Evolutionary conservation across 208 protist species (phyloP), one percentile per base, ranked within the genome.

Genomic region (Kentomonas sorsogonicus): DNA sequence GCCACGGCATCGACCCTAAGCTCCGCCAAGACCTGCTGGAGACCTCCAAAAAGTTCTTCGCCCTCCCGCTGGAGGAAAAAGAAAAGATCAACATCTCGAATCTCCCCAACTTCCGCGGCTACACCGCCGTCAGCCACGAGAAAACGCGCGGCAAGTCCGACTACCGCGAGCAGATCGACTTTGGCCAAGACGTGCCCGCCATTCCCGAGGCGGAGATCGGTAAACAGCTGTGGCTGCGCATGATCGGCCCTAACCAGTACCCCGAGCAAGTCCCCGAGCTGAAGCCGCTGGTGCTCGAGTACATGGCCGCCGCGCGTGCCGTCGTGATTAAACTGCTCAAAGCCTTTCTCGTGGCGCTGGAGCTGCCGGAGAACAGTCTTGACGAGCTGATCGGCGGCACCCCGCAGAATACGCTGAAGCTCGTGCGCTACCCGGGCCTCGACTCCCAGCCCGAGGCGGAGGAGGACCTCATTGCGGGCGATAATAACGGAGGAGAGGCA

Each of bases 61-160:
- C 43, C 20, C 57, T 63, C 22, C 57, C 57, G 1, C 57, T 54
- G 39, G 57, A 63, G 13, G 57, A 39, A 22, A 63, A 63, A 46
- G 57, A 63, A 25, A 31, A 54, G 48, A 41, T 52, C 22, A 23
- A 18, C 41, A 63, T 63, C n/a, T 27, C 41, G 4, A 53, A 63
- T 36, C 54, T 46, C 22, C 46, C 22, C 9, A 44, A 63, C 45
- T 63, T 63, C 46, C 57, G 57, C 39, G 57, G 57, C 18, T 63
- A 63, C 46, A 63, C 57, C 41, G 45, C 45, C 20, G 34, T 18
- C 2, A 46, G 57, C 18, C 46, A 33, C 20, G 57, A 63, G 34
- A 11, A 15, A 26, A 63, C 57, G 10, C 57, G 57, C 46, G 54
- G 54, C 45, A 63, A 54, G 45, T 18, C 46, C 5, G 57, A 63